phyloP scores from a whole-genome alignment of 2,329 filamentous ascomycete genomes.

The Ilyonectria mors-panacis region DNA sequence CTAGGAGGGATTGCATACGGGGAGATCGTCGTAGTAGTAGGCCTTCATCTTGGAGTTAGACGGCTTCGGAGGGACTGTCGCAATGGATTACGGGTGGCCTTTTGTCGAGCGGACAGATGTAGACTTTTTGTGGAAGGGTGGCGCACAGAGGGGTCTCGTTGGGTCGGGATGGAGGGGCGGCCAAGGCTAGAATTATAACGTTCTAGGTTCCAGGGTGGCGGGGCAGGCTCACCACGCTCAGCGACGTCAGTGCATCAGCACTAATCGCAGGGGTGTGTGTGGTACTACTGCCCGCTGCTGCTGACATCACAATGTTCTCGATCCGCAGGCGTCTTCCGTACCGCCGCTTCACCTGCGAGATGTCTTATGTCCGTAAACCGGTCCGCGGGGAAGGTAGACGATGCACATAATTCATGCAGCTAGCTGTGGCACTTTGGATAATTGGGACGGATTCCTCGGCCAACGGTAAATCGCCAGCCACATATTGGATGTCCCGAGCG shows the following conservation, averaged over 20 bases:
- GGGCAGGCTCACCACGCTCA: constrained; percentile 40
- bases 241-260: constrained; percentile 45
- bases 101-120: neutral
- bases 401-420: too few species aligned
- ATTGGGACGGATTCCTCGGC: neutral
- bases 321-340: neutral
- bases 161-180: constrained; percentile 21
- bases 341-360: neutral
- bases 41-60: constrained; percentile 64
- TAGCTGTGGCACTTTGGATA: neutral
- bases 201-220: constrained; percentile 37
- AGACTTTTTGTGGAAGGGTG: neutral
- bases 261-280: constrained; percentile 32
- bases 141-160: neutral
- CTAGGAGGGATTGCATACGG: constrained; percentile 57
- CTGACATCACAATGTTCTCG: constrained; percentile 37
- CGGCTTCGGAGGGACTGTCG: neutral
- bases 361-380: neutral
- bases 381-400: neutral
- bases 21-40: constrained; percentile 70
- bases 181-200: constrained; percentile 22
- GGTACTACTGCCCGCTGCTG: constrained; percentile 18
- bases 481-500: neutral
- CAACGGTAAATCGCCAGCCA: neutral
- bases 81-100: neutral